Evolutionary conservation across 148 eudicot species (phyloP).

Genomic region (Camellia granthamiana): DNA sequence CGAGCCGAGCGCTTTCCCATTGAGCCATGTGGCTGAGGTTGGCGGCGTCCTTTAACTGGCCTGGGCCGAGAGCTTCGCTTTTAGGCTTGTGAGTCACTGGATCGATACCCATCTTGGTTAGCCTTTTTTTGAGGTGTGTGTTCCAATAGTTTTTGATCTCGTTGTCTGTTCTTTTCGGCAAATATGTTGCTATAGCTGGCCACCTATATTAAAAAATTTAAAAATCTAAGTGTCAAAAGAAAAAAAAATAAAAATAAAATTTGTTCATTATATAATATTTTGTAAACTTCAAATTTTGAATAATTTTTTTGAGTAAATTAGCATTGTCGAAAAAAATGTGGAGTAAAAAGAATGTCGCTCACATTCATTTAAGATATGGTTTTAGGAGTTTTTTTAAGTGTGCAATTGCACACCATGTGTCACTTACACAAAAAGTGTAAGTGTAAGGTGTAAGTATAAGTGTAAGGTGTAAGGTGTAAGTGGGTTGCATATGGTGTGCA

Average conservation of each 20-base stretch:
- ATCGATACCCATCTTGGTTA: slow-evolving; percentile 39
- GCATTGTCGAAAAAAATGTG: too few species aligned
- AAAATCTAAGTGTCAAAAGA: not conserved
- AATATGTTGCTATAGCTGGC: slow-evolving; percentile 37
- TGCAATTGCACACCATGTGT: too few species aligned
- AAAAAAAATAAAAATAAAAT: not conserved
- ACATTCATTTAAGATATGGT: too few species aligned
- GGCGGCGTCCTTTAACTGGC: slow-evolving; percentile 17
- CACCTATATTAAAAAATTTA: slow-evolving; percentile 19
- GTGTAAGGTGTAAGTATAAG: too few species aligned
- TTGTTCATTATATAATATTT: not conserved
- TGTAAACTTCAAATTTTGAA: too few species aligned
- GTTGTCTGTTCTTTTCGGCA: slow-evolving; percentile 41
- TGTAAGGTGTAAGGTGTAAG: too few species aligned
- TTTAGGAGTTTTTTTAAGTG: too few species aligned
- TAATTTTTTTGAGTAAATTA: too few species aligned
- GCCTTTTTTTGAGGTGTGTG: slow-evolving; percentile 35
- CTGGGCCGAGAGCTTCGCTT: slow-evolving; percentile 17
- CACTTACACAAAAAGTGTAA: too few species aligned
- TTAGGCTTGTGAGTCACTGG: slow-evolving; percentile 42
- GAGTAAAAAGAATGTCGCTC: too few species aligned
- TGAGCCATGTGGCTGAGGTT: slow-evolving; percentile 47
- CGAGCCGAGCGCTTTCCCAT: slow-evolving; percentile 43
- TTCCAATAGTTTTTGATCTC: slow-evolving; percentile 47
- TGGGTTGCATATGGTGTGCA: too few species aligned